Percentiles rank a stretch among this genome's conserved stretches.
phyloP scores from a whole-genome alignment of 768 basidiomycete genomes.

The Rhodotorula graminis region DNA sequence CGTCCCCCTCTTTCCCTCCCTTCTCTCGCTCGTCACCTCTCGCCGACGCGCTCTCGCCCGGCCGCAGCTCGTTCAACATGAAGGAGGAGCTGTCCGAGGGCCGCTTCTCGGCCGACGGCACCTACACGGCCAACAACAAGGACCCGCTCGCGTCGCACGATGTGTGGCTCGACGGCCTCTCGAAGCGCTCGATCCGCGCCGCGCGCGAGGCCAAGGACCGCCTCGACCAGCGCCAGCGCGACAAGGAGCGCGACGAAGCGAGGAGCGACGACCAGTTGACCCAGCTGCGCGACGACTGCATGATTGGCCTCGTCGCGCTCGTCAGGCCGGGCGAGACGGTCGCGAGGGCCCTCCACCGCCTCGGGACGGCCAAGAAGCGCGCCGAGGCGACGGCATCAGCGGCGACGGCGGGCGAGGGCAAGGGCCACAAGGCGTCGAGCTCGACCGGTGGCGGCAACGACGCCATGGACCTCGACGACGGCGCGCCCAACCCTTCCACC shows the following conservation, averaged over 20 bases:
- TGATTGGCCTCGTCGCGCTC: slow-evolving; percentile 58
- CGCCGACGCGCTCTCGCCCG: background rate
- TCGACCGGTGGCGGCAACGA: slow-evolving; percentile 42
- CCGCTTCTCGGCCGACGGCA: slow-evolving; percentile 87
- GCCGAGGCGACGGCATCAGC: slow-evolving; percentile 39
- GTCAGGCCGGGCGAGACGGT: slow-evolving; percentile 88
- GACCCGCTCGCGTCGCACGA: slow-evolving; percentile 91
- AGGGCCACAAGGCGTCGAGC: slow-evolving; percentile 3
- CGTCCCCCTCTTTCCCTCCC: background rate
- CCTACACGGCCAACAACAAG: slow-evolving; percentile 67
- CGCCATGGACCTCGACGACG: slow-evolving; percentile 57
- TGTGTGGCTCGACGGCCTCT: slow-evolving; percentile 84
- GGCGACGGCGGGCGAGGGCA: slow-evolving; percentile 31
- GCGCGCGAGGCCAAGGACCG: slow-evolving; percentile 71
- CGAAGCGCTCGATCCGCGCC: slow-evolving; percentile 76
- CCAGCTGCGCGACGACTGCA: slow-evolving; percentile 50
- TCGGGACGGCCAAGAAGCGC: slow-evolving; percentile 55
- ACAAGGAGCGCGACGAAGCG: slow-evolving; percentile 57
- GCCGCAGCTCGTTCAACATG: slow-evolving; percentile 80
- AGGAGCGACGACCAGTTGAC: slow-evolving; percentile 51
- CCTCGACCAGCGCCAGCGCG: slow-evolving; percentile 67
- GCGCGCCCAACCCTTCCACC: slow-evolving; percentile 23
- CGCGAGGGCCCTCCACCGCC: slow-evolving; percentile 76
- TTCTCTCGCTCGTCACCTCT: background rate
- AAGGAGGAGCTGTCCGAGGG: slow-evolving; percentile 98